Percentiles rank a stretch among this genome's conserved stretches.
Conservation (phyloP, 768 basidiomycete genomes). For the Exidia glandulosa region DNA sequence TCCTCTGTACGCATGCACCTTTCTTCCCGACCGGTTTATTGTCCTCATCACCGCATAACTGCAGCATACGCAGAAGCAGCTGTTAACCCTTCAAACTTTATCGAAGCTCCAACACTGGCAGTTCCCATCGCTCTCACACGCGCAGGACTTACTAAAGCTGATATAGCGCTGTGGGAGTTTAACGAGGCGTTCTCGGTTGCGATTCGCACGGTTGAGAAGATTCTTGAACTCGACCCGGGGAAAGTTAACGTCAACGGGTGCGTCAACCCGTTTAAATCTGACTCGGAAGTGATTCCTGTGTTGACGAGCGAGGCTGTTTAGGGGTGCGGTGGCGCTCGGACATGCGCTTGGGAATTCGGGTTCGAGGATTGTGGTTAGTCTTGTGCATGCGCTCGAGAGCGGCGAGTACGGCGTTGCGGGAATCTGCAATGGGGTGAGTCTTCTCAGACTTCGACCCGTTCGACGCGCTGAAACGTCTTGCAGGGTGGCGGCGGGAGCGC, state of each 20-base stretch:
- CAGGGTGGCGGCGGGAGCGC: constrained; percentile 91
- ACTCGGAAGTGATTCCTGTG: too few species aligned
- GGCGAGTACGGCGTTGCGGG: constrained; percentile 94
- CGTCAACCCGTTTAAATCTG: constrained; percentile 20
- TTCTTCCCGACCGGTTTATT: constrained; percentile 1
- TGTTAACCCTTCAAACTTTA: constrained; percentile 95
- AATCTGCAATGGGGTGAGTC: constrained; percentile 94
- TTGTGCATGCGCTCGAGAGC: constrained; percentile 80
- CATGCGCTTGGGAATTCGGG: constrained; percentile 97
- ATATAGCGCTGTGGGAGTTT: constrained; percentile 89
- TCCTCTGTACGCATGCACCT: constrained; percentile 68
- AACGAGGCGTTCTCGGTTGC: constrained; percentile 98
- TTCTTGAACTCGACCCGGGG: constrained; percentile 67
- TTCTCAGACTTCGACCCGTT: background rate
- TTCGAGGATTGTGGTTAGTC: constrained; percentile 84
- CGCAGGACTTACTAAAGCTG: constrained; percentile 73
- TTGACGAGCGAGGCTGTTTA: too few species aligned
- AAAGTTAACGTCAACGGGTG: constrained; percentile 89
- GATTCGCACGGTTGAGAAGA: constrained; percentile 80
- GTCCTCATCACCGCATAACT: constrained; percentile 5
- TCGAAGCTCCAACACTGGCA: constrained; percentile 85
- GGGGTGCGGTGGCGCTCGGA: constrained; percentile 93
- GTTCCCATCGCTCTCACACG: constrained; percentile 79
- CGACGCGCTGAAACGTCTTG: constrained; percentile 1
- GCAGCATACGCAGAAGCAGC: constrained; percentile 94